Percentiles rank a stretch among this genome's conserved stretches.
phyloP scores from a whole-genome alignment of 176 grass and related monocot genomes.

The Coix lacrymajobi region DNA sequence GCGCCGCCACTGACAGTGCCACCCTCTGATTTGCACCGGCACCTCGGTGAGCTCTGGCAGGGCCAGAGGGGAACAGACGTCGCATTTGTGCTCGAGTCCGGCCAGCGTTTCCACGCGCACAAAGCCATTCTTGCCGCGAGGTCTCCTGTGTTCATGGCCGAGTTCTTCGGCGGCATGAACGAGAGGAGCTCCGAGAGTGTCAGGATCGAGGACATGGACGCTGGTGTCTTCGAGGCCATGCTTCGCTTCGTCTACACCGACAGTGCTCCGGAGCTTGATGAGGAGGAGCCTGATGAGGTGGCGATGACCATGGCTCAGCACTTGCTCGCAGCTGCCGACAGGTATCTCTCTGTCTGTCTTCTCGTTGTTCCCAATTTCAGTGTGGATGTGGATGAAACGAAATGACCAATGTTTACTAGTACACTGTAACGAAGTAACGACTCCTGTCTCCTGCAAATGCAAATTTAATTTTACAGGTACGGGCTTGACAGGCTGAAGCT shows the following conservation, averaged over 20 bases:
- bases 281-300: background rate
- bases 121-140: slow-evolving; percentile 8
- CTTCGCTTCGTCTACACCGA: background rate
- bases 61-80: slow-evolving; percentile 13
- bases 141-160: slow-evolving; percentile 23
- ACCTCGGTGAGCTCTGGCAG: slow-evolving; percentile 10
- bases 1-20: too few species aligned
- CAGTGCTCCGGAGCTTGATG: slow-evolving; percentile 3
- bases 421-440: background rate
- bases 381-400: background rate
- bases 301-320: slow-evolving; percentile 5
- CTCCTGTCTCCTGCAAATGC: too few species aligned
- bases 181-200: background rate
- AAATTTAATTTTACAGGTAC: slow-evolving; percentile 23
- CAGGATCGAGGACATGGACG: background rate
- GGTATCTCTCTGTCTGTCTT: background rate
- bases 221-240: slow-evolving; percentile 19
- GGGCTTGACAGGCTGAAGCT: slow-evolving; percentile 43
- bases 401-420: too few species aligned
- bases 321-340: slow-evolving; percentile 37
- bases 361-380: background rate
- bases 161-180: slow-evolving; percentile 24
- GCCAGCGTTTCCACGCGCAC: slow-evolving; percentile 15
- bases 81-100: background rate
- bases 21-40: background rate